Percentiles rank a stretch among this genome's conserved stretches.
These are phyloP conservation scores for Apophysomyces ossiformis DNA, from an alignment of 371 early-diverging fungal species.

Conservation along the genomic window DNA sequence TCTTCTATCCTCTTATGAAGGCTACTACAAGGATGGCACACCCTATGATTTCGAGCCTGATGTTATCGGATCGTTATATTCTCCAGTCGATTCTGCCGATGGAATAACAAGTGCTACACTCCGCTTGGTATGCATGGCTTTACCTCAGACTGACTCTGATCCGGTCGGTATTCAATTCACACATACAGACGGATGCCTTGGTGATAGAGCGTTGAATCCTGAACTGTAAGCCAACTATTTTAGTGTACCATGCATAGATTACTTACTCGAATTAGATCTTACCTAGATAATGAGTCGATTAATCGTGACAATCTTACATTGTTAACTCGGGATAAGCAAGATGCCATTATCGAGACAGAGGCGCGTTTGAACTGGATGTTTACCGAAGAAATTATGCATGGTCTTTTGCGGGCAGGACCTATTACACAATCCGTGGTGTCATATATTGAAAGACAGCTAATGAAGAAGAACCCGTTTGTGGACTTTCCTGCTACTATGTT, in stretches of 20 bases:
- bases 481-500: conserved; percentile 68
- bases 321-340: conserved; percentile 58
- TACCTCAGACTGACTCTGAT: conserved; percentile 58
- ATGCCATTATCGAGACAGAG: conserved; percentile 65
- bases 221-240: conserved; percentile 30
- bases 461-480: conserved; percentile 68
- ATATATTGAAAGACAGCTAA: conserved; percentile 65
- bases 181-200: conserved; percentile 37
- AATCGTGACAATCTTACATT: conserved; percentile 46
- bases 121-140: conserved; percentile 67
- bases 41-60: conserved; percentile 63
- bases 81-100: conserved; percentile 74
- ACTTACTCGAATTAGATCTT: conserved; percentile 23
- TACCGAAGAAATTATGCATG: conserved; percentile 81
- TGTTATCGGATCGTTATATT: conserved; percentile 63
- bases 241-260: background rate
- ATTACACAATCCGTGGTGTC: conserved; percentile 58
- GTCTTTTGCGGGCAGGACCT: conserved; percentile 63
- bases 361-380: conserved; percentile 66
- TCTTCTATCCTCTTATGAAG: conserved; percentile 63
- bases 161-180: conserved; percentile 28
- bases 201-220: conserved; percentile 27
- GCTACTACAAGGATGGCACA: conserved; percentile 36
- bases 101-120: conserved; percentile 69
- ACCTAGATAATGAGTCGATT: conserved; percentile 33